Base-by-base conservation (phyloP, 768 basidiomycete species). In the Termitomyces sp. region DNA sequence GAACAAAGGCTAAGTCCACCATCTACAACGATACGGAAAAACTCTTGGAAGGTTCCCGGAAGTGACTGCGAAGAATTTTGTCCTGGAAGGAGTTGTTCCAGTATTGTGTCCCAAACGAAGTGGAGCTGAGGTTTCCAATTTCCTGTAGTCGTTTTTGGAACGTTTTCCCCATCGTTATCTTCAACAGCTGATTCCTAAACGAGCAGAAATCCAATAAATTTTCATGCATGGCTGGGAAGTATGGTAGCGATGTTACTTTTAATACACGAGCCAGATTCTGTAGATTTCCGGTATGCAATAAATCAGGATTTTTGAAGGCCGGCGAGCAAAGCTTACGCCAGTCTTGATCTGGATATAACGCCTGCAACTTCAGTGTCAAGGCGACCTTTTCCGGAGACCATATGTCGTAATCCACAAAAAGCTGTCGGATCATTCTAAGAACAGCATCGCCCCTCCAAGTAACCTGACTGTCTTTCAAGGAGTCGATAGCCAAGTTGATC, bases 341-440 rank as follows among this genome's bases (percentile, higher is more conserved):
- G 50, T 88, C 81, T 42, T 81, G 76, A 24, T 84, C 76, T 8
- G 89, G 86, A 61, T 76, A 76, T 31, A 79, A 61, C 12, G 74
- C 71, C 69, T 93, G 89, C 54, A 97, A 70, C 65, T 85, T 85
- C 47, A 97, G 66, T 0, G 85, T 81, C 61, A 97, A 63, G 2
- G 92, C 94, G 33, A 98, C 75, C 72, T 93, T 97, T 69, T 98
- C 96, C 20, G 89, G 87, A 2, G 89, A 88, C 95, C 95, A 98
- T 20, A 72, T 65, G 33, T 75, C 72, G 58, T 80, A 77, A 51
- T 82, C 80, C 9, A 71, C 73, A 65, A 88, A 89, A 30, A 93
- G 66, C 1, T 72, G 73, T 39, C 80, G 67, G 11, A 89, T 66
- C 0, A 82, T 74, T 45, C 68, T 67, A 6, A 81, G 74, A 15